These are phyloP conservation scores for Paramecium pentaurelia DNA, from an alignment of 73 alveolate species.

Conservation along the genomic window DNA sequence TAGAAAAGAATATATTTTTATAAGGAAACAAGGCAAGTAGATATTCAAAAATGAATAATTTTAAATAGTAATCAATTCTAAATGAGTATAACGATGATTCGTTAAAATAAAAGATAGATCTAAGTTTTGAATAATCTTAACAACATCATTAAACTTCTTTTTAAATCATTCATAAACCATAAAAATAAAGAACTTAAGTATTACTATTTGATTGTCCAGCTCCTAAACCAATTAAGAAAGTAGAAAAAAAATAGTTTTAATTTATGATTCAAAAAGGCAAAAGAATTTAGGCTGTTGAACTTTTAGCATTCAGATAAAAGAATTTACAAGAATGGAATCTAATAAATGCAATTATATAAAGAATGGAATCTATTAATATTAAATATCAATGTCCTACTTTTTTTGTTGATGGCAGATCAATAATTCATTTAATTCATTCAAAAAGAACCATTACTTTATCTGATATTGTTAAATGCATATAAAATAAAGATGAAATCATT, in stretches of 20 bases:
- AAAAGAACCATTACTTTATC: background rate
- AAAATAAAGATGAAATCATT: constrained; percentile 25
- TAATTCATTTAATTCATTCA: background rate
- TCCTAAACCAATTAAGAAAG: background rate
- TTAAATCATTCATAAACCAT: background rate
- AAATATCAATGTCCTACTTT: background rate
- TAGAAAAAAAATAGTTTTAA: background rate
- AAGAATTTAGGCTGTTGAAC: background rate
- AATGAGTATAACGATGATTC: background rate
- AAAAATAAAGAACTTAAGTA: background rate
- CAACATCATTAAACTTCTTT: background rate
- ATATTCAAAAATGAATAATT: background rate
- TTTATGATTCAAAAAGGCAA: constrained; percentile 9
- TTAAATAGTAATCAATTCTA: background rate
- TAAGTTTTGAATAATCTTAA: background rate
- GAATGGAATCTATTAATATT: background rate
- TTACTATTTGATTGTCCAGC: background rate
- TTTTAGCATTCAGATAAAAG: background rate
- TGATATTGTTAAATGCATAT: background rate
- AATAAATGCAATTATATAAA: background rate
- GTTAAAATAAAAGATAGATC: background rate
- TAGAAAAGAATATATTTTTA: background rate
- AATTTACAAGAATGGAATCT: background rate
- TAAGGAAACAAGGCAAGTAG: background rate
- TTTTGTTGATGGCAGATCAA: constrained; percentile 33